Conservation (phyloP, 768 basidiomycete species). For the Clavulina sp. region DNA sequence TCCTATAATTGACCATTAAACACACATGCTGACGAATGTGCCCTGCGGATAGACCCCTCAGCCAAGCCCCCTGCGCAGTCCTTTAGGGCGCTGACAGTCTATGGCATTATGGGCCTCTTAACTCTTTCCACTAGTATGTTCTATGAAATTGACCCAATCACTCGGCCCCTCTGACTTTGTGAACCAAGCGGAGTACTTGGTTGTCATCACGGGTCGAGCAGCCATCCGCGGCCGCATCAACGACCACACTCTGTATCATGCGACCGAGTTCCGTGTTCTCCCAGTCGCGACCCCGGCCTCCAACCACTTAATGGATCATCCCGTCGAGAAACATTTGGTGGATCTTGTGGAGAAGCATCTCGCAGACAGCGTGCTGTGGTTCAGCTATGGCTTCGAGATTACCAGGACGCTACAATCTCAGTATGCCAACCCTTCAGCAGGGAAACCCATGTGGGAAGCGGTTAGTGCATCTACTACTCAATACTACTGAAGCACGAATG, state of each 20-base stretch:
- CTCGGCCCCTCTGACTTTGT: slow-evolving; percentile 5
- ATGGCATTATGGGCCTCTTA: slow-evolving; percentile 30
- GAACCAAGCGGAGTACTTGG: slow-evolving; percentile 71
- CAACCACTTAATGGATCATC: slow-evolving; percentile 46
- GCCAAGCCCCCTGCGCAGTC: slow-evolving; percentile 14
- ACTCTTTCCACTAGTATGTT: slow-evolving; percentile 24
- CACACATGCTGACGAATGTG: background rate
- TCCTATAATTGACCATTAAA: background rate
- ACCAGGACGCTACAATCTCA: slow-evolving; percentile 78
- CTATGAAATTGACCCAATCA: background rate
- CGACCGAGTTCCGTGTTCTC: slow-evolving; percentile 80
- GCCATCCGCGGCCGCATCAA: slow-evolving; percentile 53
- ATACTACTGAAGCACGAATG: slow-evolving; percentile 1
- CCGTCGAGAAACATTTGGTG: slow-evolving; percentile 75
- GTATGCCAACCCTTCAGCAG: slow-evolving; percentile 31
- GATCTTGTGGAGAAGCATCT: slow-evolving; percentile 77
- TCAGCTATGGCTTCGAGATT: slow-evolving; percentile 81
- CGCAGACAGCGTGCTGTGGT: slow-evolving; percentile 61
- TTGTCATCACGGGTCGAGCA: slow-evolving; percentile 72
- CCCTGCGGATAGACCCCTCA: background rate
- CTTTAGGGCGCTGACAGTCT: slow-evolving; percentile 24
- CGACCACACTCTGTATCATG: slow-evolving; percentile 74
- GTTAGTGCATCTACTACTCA: slow-evolving; percentile 24
- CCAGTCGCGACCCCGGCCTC: slow-evolving; percentile 50
- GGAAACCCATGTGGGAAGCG: slow-evolving; percentile 56